Conservation (phyloP, 805 yeast genomes). For the Candida caryicola region DNA sequence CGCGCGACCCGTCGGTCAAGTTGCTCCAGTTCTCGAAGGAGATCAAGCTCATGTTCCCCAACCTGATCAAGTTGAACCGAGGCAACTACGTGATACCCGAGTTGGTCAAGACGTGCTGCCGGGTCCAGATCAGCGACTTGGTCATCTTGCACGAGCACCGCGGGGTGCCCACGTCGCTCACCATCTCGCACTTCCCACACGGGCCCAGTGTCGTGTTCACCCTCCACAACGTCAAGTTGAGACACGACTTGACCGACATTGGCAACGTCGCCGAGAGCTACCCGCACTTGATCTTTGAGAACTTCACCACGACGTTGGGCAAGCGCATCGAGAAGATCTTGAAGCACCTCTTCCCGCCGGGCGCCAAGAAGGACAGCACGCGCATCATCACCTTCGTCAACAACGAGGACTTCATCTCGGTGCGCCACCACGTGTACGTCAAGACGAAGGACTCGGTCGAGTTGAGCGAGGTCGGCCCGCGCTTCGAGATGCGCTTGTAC, state of each 20-base stretch:
- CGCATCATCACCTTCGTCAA: constrained; percentile 93
- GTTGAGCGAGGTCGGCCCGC: constrained; percentile 95
- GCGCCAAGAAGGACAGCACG: constrained; percentile 86
- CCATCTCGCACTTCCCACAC: constrained; percentile 93
- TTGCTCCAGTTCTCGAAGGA: constrained; percentile 92
- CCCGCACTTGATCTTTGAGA: constrained; percentile 92
- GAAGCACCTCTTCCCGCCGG: constrained; percentile 93
- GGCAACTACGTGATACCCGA: constrained; percentile 89
- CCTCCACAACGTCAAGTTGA: constrained; percentile 85
- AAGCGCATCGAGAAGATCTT: constrained; percentile 74
- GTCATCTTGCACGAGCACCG: constrained; percentile 91
- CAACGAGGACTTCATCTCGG: constrained; percentile 86
- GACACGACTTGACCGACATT: constrained; percentile 84
- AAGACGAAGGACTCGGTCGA: constrained; percentile 86
- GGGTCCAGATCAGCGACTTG: constrained; percentile 79
- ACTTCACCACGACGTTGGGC: constrained; percentile 79
- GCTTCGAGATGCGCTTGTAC: constrained; percentile 93
- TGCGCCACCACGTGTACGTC: constrained; percentile 92
- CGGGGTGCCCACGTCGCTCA: constrained; percentile 94
- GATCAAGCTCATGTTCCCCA: constrained; percentile 83
- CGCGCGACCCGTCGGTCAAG: constrained; percentile 84
- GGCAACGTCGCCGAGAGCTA: constrained; percentile 90
- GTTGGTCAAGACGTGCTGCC: constrained; percentile 76
- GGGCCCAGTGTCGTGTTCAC: constrained; percentile 97
- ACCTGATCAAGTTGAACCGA: constrained; percentile 83